A percentile compares a stretch with the other conserved stretches of the same genome.
Evolutionary conservation across 176 grass and related monocot genomes (phyloP).

Genomic region (Sorghum bicolor): DNA sequence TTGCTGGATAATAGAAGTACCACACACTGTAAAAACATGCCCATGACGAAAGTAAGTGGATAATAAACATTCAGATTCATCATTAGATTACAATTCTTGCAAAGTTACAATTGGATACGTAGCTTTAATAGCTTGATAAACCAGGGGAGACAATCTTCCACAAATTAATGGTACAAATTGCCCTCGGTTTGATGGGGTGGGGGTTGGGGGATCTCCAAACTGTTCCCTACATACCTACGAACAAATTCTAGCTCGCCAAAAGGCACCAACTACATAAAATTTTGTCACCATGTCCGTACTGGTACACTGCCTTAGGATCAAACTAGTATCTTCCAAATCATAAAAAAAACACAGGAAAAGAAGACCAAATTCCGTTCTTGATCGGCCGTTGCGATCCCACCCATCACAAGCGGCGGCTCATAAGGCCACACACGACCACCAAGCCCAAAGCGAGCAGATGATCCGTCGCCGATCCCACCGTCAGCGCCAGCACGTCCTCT

Average conservation of each 20-base stretch:
- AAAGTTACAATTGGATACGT: background rate
- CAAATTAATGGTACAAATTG: too few relatives aligned
- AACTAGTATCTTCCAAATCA: background rate
- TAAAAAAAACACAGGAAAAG: background rate
- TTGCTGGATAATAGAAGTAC: too few relatives aligned
- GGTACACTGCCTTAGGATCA: too few relatives aligned
- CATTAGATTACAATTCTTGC: background rate
- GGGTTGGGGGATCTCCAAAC: too few relatives aligned
- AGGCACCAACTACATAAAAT: too few relatives aligned
- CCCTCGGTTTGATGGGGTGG: too few relatives aligned
- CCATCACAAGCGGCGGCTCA: conserved; percentile 21
- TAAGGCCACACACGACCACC: conserved; percentile 63
- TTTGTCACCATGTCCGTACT: too few relatives aligned
- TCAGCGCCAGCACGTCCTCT: conserved; percentile 64
- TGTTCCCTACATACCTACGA: too few relatives aligned
- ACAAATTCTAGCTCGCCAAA: too few relatives aligned
- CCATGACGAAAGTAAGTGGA: too few relatives aligned
- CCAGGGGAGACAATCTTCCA: too few relatives aligned
- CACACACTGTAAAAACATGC: too few relatives aligned
- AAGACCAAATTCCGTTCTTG: background rate
- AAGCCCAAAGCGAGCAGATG: conserved; percentile 59
- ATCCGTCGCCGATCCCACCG: conserved; percentile 44
- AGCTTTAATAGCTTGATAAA: background rate
- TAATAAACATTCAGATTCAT: background rate
- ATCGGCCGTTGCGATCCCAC: background rate